These are phyloP conservation scores for Pelargonium citronellum DNA, from an alignment of 441 rosid genomes.

Conservation along the genomic window DNA sequence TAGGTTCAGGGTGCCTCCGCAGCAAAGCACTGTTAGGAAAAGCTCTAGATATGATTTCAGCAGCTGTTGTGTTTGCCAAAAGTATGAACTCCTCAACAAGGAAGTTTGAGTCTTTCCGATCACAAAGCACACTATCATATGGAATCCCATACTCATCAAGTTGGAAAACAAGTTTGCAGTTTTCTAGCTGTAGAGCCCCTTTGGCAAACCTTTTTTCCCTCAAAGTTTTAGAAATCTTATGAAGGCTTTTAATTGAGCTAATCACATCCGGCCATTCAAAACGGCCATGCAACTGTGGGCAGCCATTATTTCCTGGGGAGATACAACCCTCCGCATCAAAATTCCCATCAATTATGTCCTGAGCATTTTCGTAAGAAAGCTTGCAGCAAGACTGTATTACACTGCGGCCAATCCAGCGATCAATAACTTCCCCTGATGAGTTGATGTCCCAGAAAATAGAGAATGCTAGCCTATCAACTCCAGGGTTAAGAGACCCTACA, in stretches of 20 bases:
- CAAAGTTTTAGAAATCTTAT: slow-evolving; percentile 51
- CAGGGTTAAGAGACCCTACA: slow-evolving; percentile 75
- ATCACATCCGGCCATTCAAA: slow-evolving; percentile 62
- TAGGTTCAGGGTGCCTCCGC: slow-evolving; percentile 89
- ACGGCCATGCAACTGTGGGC: slow-evolving; percentile 55
- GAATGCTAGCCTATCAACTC: slow-evolving; percentile 77
- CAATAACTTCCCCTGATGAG: slow-evolving; percentile 44
- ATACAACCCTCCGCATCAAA: slow-evolving; percentile 25
- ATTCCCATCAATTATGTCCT: slow-evolving; percentile 50
- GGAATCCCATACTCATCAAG: slow-evolving; percentile 76
- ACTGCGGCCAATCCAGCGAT: slow-evolving; percentile 77
- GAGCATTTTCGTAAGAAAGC: slow-evolving; percentile 75
- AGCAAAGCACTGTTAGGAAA: slow-evolving; percentile 69
- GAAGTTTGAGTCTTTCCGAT: slow-evolving; percentile 48
- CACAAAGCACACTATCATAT: slow-evolving; percentile 45
- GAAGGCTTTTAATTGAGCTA: slow-evolving; percentile 50
- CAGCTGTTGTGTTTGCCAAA: slow-evolving; percentile 84
- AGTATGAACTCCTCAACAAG: slow-evolving; percentile 95
- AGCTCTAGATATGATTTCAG: slow-evolving; percentile 79
- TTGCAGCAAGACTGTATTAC: slow-evolving; percentile 81
- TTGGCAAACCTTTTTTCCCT: slow-evolving; percentile 53
- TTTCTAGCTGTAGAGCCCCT: slow-evolving; percentile 74
- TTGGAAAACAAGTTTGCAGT: slow-evolving; percentile 42
- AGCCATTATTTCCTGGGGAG: slow-evolving; percentile 22
- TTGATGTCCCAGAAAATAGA: slow-evolving; percentile 79